These are phyloP conservation scores for Debaryomyces prosopidis DNA, from an alignment of 805 yeast species.

Conservation along the genomic window DNA sequence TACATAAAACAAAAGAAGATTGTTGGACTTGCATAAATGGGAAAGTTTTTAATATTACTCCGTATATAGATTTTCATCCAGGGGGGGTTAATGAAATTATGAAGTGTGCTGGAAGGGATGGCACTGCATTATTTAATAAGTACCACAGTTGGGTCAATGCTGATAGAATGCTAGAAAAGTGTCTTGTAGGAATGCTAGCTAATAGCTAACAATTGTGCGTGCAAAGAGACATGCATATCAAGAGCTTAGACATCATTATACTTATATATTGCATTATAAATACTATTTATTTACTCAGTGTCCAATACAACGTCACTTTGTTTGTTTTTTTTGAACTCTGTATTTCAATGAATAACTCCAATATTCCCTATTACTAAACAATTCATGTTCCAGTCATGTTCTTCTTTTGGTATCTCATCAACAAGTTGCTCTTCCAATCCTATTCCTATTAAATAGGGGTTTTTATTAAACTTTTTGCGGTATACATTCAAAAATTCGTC, in stretches of 20 bases:
- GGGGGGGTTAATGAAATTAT: slow-evolving; percentile 83
- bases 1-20: slow-evolving; percentile 62
- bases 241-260: background rate
- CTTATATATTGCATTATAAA: background rate
- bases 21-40: slow-evolving; percentile 85
- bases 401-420: slow-evolving; percentile 52
- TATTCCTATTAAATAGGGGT: slow-evolving; percentile 57
- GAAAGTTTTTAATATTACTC: slow-evolving; percentile 83
- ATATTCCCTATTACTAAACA: slow-evolving; percentile 46
- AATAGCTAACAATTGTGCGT: background rate
- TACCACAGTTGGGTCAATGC: slow-evolving; percentile 77
- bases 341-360: background rate
- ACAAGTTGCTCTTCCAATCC: slow-evolving; percentile 68
- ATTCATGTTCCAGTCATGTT: slow-evolving; percentile 64
- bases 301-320: slow-evolving; percentile 11
- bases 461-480: slow-evolving; percentile 14
- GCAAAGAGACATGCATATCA: no score
- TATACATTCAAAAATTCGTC: slow-evolving; percentile 54
- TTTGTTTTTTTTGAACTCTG: background rate
- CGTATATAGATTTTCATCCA: slow-evolving; percentile 84
- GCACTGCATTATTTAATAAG: slow-evolving; percentile 71
- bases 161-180: slow-evolving; percentile 76
- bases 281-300: slow-evolving; percentile 4
- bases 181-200: slow-evolving; percentile 65
- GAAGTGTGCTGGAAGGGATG: slow-evolving; percentile 82